Base-by-base conservation (phyloP, 2,329 filamentous ascomycete species). In the Bipolaris zeicola region DNA sequence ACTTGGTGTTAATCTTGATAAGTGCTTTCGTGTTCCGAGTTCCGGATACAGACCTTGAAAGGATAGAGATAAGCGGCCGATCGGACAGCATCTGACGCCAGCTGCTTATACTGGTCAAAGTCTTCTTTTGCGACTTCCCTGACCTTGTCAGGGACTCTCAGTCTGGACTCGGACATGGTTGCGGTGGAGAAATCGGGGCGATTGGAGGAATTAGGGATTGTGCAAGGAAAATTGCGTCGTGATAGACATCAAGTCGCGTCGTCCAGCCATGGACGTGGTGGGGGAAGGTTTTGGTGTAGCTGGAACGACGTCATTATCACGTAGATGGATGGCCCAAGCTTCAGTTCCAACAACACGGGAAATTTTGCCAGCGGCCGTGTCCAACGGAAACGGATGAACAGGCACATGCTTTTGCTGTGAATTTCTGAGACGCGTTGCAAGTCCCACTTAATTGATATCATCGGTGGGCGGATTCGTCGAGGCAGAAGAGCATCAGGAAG, bases 1-100 rank as follows among this genome's bases (percentile, higher is more conserved):
- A 11, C 18, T 14, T n/a, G 11, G 33, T 45, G 34, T 65, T 41
- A 64, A 57, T 50, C 7, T 34, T 3, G 31, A 16, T 26, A 18
- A 6, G n/a, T 36, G 6, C 11, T 2, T 2, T 5, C n/a, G 13
- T 38, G 2, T 14, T 5, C 24, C 2, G 6, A 13, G 26, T 45
- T 28, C 26, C 3, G 5, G 24, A 24, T 53, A 24, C 57, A 55
- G 73, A 83, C 85, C 75, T 85, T 92, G 77, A 97, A 82, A 24
- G 94, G 94, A 77, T 96, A 97, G 61, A 96, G 77, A 72, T 95
- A 96, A 22, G 92, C 86, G 47, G 87, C 86, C 62, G 92, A 96
- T 66, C 82, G 86, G 49, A 87, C 85, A 31, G 91, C 90, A 68
- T 91, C 86, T 38, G 82, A 78, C 39, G 91, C 82, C 36, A 92